A percentile compares a stretch with the other conserved stretches of the same genome.
Evolutionary conservation across 192 early-diverging fungal genomes (phyloP).

Genomic region (Neocallimastix lanati): DNA sequence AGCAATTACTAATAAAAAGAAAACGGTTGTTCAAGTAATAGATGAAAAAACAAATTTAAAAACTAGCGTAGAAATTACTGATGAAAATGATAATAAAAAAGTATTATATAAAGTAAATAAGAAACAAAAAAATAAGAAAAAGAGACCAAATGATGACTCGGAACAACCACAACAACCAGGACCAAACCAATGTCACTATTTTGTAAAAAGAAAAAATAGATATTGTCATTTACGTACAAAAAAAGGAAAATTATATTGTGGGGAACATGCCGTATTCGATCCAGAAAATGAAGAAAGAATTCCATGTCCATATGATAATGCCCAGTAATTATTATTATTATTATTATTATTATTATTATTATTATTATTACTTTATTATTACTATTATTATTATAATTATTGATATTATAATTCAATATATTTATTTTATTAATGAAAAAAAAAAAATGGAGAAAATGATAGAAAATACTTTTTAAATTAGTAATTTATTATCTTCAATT

Average conservation of each 20-base stretch:
- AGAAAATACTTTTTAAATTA: too few relatives aligned
- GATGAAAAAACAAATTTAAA: background rate
- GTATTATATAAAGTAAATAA: background rate
- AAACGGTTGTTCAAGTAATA: background rate
- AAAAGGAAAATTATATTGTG: conserved; percentile 35
- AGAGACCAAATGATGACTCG: background rate
- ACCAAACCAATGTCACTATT: conserved; percentile 21
- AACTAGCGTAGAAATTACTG: background rate
- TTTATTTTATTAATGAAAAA: too few relatives aligned
- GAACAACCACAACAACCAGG: background rate
- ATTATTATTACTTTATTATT: too few relatives aligned
- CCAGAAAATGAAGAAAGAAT: conserved; percentile 21
- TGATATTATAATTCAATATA: too few relatives aligned
- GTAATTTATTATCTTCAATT: too few relatives aligned
- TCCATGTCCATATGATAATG: conserved; percentile 53
- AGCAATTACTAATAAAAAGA: background rate
- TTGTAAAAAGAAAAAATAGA: conserved; percentile 30
- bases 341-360: too few relatives aligned
- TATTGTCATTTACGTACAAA: conserved; percentile 46
- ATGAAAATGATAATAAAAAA: background rate
- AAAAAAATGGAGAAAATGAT: too few relatives aligned
- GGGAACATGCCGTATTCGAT: conserved; percentile 36
- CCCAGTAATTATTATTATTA: too few relatives aligned
- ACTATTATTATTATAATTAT: too few relatives aligned
- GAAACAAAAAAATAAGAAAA: background rate